Base-by-base conservation (phyloP, 176 grass and related monocot species). In the Hyparrhenia diplandra region DNA sequence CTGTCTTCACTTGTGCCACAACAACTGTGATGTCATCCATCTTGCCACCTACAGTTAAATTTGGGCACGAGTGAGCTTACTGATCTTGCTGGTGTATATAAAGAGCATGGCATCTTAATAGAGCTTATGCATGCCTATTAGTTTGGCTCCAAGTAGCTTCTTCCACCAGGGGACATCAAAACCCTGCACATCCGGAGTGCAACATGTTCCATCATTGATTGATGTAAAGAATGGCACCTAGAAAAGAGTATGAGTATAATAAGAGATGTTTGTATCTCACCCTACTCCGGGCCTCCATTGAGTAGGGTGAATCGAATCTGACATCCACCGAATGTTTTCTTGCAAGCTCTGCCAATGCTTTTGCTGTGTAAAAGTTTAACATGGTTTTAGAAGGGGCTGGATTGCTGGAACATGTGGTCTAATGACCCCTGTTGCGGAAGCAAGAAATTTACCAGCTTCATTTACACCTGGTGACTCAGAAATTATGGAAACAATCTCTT, bases 11-110 rank as follows among this genome's bases (percentile, higher is more conserved):
- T 89, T 81, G 83, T 14, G 88, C 92, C 0, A 98, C 92, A 46
- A 93, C 83, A 14, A 93, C 95, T 10, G 92, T 98, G 52, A 98
- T 91, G 72, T 98, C 95, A 82, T 98, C 95, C 86, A 94, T 85
- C 82, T 98, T 98, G 82, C 92, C 95, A 72, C 95, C 95, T 98
- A 85, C 59, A 40, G 36, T 8, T n/a, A 77, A 78, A 71, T 64
- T 49, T 47, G 6, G 52, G 35, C 42, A 55, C 30, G 39, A 52
- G 27, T 85, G 52, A 27, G 71, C 10, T 46, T 63, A 21, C 64
- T 71, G 60, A 30, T 63, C 60, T 63, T 63, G 60, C 11, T 63
- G 14, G 0, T 27, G 23, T 63, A 29, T 0, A 30, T 63, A 63
- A 29, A 63, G 60, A 63, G 27, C 25, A 90, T 78, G 66, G 13